A percentile compares a stretch with the other conserved stretches of the same genome.
phyloP scores from a whole-genome alignment of 139 green algal species.

The Volvox africanus region DNA sequence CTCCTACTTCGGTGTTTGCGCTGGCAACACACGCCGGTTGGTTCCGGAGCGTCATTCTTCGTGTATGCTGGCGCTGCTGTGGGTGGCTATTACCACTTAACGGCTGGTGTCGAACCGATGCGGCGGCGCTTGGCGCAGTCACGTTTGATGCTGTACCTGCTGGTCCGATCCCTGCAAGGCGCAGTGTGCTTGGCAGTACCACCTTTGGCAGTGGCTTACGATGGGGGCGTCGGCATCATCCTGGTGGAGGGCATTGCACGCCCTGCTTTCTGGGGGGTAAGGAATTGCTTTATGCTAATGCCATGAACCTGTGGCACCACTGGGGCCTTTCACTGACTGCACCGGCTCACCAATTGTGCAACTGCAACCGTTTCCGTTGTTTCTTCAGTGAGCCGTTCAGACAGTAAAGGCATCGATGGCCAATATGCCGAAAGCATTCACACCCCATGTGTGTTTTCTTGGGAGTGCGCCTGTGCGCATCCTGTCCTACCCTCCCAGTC shows the following conservation, averaged over 20 bases:
- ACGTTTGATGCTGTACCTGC: background rate
- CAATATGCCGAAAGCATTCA: too few relatives aligned
- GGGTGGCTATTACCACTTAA: background rate
- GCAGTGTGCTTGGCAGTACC: background rate
- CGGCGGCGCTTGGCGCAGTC: background rate
- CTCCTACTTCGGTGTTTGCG: background rate
- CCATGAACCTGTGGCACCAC: too few relatives aligned
- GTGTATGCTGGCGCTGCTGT: background rate
- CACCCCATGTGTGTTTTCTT: too few relatives aligned
- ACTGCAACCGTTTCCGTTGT: too few relatives aligned
- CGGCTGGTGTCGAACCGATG: too few relatives aligned
- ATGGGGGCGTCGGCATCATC: background rate
- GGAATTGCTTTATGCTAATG: background rate
- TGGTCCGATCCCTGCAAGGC: background rate
- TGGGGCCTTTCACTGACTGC: too few relatives aligned
- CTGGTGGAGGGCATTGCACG: conserved; percentile 9
- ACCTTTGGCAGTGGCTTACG: background rate
- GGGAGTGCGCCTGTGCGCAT: too few relatives aligned
- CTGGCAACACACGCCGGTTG: background rate
- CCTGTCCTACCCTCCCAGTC: too few relatives aligned
- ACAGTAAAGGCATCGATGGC: too few relatives aligned
- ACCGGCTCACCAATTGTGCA: too few relatives aligned
- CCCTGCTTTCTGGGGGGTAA: background rate
- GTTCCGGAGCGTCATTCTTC: background rate
- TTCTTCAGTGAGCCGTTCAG: too few relatives aligned